phyloP scores from a whole-genome alignment of 768 basidiomycete species.

The Mycena latifolia region DNA sequence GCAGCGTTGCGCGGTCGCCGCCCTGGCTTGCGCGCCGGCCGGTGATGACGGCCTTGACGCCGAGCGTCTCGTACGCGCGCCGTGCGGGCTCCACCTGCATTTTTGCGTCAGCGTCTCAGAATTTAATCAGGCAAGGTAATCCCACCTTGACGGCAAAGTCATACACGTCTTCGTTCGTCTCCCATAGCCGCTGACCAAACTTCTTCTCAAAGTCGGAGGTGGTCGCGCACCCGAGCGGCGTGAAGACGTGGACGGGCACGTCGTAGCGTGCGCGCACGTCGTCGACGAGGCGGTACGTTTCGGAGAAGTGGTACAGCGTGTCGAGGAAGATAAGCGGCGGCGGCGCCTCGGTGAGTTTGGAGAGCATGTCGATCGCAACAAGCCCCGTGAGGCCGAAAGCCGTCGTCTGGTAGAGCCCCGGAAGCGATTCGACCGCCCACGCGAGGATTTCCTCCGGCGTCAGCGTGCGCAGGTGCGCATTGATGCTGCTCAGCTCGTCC shows the following conservation, averaged over 20 bases:
- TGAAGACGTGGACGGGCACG: slow-evolving; percentile 81
- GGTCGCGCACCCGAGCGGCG: slow-evolving; percentile 77
- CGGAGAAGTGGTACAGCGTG: slow-evolving; percentile 95
- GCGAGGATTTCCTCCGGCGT: slow-evolving; percentile 86
- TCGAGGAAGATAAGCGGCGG: slow-evolving; percentile 97
- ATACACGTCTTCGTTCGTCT: slow-evolving; percentile 86
- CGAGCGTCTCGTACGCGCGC: slow-evolving; percentile 84
- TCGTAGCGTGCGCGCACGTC: slow-evolving; percentile 83
- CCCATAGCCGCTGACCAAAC: slow-evolving; percentile 89
- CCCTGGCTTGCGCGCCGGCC: slow-evolving; percentile 95
- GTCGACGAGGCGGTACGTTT: slow-evolving; percentile 91
- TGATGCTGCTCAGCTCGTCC: slow-evolving; percentile 75
- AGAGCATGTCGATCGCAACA: slow-evolving; percentile 95
- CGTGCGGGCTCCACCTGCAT: slow-evolving; percentile 88
- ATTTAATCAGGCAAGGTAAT: slow-evolving; percentile 9
- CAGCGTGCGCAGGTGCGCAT: slow-evolving; percentile 76
- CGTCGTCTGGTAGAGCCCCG: slow-evolving; percentile 91
- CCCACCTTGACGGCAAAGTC: slow-evolving; percentile 93
- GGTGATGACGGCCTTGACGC: slow-evolving; percentile 92
- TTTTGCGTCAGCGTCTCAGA: background rate
- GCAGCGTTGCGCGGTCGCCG: slow-evolving; percentile 84
- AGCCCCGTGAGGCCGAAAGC: slow-evolving; percentile 97
- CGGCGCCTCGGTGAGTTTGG: slow-evolving; percentile 74
- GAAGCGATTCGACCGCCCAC: slow-evolving; percentile 88
- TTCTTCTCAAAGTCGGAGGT: slow-evolving; percentile 82